Percentiles rank a stretch among this genome's conserved stretches.
phyloP scores from a whole-genome alignment of 2,329 filamentous ascomycete species.

The Lecanicillium sp. region DNA sequence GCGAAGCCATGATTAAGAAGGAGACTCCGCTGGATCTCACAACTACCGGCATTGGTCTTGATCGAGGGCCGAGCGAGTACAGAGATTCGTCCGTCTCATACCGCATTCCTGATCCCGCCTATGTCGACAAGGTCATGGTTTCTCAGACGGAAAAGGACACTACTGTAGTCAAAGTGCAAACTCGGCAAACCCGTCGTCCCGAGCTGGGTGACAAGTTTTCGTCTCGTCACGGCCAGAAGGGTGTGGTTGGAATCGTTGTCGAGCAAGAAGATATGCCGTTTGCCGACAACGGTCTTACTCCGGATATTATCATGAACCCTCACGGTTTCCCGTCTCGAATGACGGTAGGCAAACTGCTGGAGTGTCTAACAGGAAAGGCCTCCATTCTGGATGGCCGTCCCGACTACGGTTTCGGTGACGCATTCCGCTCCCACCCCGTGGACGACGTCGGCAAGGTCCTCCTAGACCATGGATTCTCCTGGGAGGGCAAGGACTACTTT shows the following conservation, averaged over 20 bases:
- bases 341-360: slow-evolving; percentile 97
- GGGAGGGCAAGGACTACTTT: slow-evolving; percentile 95
- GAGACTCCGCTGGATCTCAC: slow-evolving; percentile 72
- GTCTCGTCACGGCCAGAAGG: slow-evolving; percentile 95
- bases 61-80: slow-evolving; percentile 54
- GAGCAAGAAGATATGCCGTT: slow-evolving; percentile 97
- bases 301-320: slow-evolving; percentile 99
- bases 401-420: slow-evolving; percentile 75
- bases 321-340: slow-evolving; percentile 99
- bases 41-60: slow-evolving; percentile 61
- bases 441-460: slow-evolving; percentile 84
- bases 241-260: slow-evolving; percentile 92
- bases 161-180: slow-evolving; percentile 86
- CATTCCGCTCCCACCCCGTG: slow-evolving; percentile 75
- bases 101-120: slow-evolving; percentile 73
- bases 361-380: slow-evolving; percentile 90
- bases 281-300: slow-evolving; percentile 80
- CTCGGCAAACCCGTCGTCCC: slow-evolving; percentile 87
- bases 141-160: slow-evolving; percentile 82
- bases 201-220: slow-evolving; percentile 98
- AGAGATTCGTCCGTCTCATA: slow-evolving; percentile 68
- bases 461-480: slow-evolving; percentile 83
- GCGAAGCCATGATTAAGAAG: slow-evolving; percentile 88
- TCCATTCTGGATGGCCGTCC: slow-evolving; percentile 77
- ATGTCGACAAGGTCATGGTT: slow-evolving; percentile 95